A percentile compares a stretch with the other conserved stretches of the same genome.
Conservation (phyloP, 1,284 basidiomycete species). For the Psilocybe mexicana region DNA sequence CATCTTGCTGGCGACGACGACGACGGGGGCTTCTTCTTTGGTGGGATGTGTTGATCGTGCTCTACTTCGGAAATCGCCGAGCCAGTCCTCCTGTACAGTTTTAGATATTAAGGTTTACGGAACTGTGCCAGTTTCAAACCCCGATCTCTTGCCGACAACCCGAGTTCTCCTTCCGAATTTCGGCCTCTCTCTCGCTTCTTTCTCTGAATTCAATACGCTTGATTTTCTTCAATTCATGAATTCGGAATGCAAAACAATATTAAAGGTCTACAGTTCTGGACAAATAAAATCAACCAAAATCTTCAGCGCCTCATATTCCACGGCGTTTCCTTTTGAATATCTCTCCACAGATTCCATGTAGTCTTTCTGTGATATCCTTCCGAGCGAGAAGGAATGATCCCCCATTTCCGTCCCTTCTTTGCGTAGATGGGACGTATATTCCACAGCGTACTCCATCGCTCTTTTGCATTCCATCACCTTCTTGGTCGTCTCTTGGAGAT, state of each 20-base stretch:
- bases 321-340: conserved; percentile 13
- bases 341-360: conserved; percentile 22
- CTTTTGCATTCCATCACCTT: conserved; percentile 16
- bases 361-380: conserved; percentile 20
- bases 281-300: conserved; percentile 22
- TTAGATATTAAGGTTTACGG: conserved; percentile 21
- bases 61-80: conserved; percentile 30
- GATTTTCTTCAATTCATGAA: background rate
- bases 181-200: too few relatives aligned
- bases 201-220: too few relatives aligned
- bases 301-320: conserved; percentile 16
- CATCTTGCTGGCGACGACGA: conserved; percentile 60
- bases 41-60: conserved; percentile 27
- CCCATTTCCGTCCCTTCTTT: conserved; percentile 19
- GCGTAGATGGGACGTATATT: conserved; percentile 21
- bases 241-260: background rate
- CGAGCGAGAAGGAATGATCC: conserved; percentile 19
- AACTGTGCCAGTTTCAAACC: background rate
- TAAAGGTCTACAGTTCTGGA: conserved; percentile 1
- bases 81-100: conserved; percentile 31
- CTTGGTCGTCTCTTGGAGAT: conserved; percentile 14
- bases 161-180: too few relatives aligned
- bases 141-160: background rate
- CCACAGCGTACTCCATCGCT: conserved; percentile 24
- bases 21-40: conserved; percentile 23